Evolutionary conservation across 2,329 filamentous ascomycete genomes (phyloP).

Genomic region (Proliferodiscus dingleyae): DNA sequence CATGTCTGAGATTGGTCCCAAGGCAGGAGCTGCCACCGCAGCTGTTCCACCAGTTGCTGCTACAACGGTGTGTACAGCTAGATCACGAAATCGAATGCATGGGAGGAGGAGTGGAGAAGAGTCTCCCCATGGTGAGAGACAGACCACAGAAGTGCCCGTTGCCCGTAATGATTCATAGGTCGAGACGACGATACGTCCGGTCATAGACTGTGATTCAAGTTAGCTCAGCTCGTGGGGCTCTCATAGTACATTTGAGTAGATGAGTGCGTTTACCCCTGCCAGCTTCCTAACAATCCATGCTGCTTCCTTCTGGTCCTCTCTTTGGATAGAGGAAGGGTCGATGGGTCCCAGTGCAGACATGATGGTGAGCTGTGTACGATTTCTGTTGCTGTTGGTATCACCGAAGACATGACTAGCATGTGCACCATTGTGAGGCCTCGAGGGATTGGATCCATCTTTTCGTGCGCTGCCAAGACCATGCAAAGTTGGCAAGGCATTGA

Average conservation of each 20-base stretch:
- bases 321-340: slow-evolving; percentile 10
- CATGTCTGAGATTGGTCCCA: slow-evolving; percentile 13
- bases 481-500: no score
- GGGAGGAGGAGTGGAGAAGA: slow-evolving; percentile 13
- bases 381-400: no score
- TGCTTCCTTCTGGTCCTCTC: slow-evolving; percentile 14
- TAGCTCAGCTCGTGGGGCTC: slow-evolving; percentile 1
- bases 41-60: slow-evolving; percentile 13
- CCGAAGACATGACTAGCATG: no score
- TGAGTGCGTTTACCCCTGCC: slow-evolving; percentile 7
- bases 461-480: no score
- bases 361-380: background rate
- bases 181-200: slow-evolving; percentile 10
- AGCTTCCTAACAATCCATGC: slow-evolving; percentile 15
- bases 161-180: slow-evolving; percentile 13
- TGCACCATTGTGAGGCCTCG: no score
- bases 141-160: slow-evolving; percentile 14
- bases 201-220: slow-evolving; percentile 12
- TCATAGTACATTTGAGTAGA: no score
- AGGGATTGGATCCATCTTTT: no score
- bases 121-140: slow-evolving; percentile 14
- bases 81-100: slow-evolving; percentile 13
- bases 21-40: slow-evolving; percentile 8
- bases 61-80: slow-evolving; percentile 12
- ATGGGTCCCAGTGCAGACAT: slow-evolving; percentile 14